A percentile compares a stretch with the other conserved stretches of the same genome.
These are phyloP conservation scores for Saccharomycopsis sp. DNA, from an alignment of 805 yeast species.

Conservation along the genomic window DNA sequence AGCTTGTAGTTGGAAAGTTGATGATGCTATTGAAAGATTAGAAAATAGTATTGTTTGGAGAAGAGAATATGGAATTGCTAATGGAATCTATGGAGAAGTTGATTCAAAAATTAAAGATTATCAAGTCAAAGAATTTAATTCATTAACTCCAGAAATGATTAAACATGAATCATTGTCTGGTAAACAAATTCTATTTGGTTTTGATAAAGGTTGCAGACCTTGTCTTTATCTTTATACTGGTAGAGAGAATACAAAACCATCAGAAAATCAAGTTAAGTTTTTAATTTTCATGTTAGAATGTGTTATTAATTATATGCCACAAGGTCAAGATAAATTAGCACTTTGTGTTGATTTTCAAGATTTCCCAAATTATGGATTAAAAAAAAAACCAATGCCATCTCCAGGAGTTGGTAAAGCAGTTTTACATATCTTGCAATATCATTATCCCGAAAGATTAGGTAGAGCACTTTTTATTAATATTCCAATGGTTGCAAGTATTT, in stretches of 20 bases:
- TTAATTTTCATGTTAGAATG: conserved; percentile 47
- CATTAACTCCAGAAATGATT: conserved; percentile 32
- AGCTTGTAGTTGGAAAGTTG: conserved; percentile 83
- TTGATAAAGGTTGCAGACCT: conserved; percentile 43
- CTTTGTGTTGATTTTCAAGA: conserved; percentile 46
- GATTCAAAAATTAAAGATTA: conserved; percentile 6
- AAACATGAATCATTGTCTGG: conserved; percentile 43
- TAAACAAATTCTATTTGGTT: conserved; percentile 43
- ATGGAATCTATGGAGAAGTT: conserved; percentile 15
- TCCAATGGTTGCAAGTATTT: conserved; percentile 48
- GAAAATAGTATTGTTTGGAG: conserved; percentile 84
- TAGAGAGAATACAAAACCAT: conserved; percentile 42
- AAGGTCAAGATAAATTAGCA: conserved; percentile 47
- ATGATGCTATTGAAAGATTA: conserved; percentile 64
- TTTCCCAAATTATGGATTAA: conserved; percentile 25
- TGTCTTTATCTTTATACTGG: conserved; percentile 43
- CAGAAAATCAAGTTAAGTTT: conserved; percentile 44
- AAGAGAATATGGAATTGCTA: conserved; percentile 47
- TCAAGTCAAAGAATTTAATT: conserved; percentile 22
- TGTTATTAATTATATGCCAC: conserved; percentile 43
- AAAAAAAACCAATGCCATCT: conserved; percentile 37
- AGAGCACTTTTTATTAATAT: conserved; percentile 43
- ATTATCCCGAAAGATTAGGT: conserved; percentile 50
- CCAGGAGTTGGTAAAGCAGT: conserved; percentile 39
- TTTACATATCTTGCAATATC: conserved; percentile 42